Percentiles rank a stretch among this genome's conserved stretches.
Conservation (phyloP, 805 yeast species). For the Brettanomyces sp. region DNA sequence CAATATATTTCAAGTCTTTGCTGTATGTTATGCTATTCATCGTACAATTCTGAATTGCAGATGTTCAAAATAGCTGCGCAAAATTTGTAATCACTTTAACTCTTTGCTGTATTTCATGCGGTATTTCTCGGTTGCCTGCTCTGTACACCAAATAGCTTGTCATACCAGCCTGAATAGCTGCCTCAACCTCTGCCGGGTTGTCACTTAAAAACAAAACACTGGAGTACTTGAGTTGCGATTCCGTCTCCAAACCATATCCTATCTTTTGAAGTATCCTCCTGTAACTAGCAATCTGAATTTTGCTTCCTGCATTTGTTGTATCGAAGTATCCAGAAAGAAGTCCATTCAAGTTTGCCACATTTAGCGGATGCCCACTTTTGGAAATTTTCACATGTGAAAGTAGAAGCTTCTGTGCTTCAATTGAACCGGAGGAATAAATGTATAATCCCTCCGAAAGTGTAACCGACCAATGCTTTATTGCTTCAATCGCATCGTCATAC, state of each 20-base stretch:
- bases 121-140: constrained; percentile 61
- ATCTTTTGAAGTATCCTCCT: constrained; percentile 34
- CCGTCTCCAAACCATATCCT: constrained; percentile 7
- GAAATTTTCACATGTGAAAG: constrained; percentile 49
- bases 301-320: constrained; percentile 74
- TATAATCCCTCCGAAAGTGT: constrained; percentile 30
- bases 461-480: constrained; percentile 35
- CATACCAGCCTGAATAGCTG: constrained; percentile 64
- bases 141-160: constrained; percentile 49
- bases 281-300: constrained; percentile 51
- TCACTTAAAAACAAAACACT: constrained; percentile 68
- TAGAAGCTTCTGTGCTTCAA: constrained; percentile 75
- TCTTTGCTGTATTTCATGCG: constrained; percentile 23
- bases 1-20: background rate
- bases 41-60: no score
- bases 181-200: constrained; percentile 65
- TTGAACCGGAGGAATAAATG: constrained; percentile 86
- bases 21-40: no score
- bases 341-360: constrained; percentile 40
- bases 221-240: constrained; percentile 8
- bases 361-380: constrained; percentile 16
- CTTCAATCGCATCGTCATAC: constrained; percentile 59
- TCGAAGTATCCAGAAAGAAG: constrained; percentile 66
- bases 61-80: constrained; percentile 12
- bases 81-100: constrained; percentile 23